Percentiles rank a stretch among this genome's conserved stretches.
Evolutionary conservation across 345 rosid species (phyloP).

Genomic region (Sonneratia alba): DNA sequence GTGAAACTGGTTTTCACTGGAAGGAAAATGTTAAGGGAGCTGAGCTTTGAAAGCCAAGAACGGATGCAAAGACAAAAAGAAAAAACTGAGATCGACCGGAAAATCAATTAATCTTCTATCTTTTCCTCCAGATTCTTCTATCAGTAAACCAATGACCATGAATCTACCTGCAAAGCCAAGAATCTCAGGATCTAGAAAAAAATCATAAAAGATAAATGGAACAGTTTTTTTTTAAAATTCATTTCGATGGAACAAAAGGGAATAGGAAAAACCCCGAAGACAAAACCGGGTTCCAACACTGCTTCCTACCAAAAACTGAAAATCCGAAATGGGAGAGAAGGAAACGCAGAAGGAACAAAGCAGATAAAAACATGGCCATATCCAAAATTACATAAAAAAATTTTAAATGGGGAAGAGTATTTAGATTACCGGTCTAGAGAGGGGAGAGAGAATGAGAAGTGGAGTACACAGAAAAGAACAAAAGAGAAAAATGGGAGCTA

Average conservation of each 20-base stretch:
- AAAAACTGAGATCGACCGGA: conserved; percentile 15
- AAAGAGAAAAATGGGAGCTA: conserved; percentile 21
- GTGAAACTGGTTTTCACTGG: background rate
- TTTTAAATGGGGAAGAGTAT: background rate
- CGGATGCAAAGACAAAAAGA: conserved; percentile 25
- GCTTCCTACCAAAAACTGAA: conserved; percentile 38
- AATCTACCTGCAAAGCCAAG: conserved; percentile 4
- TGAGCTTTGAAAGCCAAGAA: conserved; percentile 13
- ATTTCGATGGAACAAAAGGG: conserved; percentile 6
- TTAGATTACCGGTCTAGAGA: conserved; percentile 7
- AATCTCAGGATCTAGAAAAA: too few relatives aligned
- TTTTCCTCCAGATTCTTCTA: conserved; percentile 20
- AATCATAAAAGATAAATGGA: background rate
- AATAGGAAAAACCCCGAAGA: conserved; percentile 41
- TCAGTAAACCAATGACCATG: conserved; percentile 21
- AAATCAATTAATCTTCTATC: conserved; percentile 11
- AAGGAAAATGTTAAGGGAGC: background rate
- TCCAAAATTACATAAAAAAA: background rate
- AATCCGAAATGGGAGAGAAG: conserved; percentile 17
- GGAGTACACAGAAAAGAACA: conserved; percentile 28
- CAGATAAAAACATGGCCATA: conserved; percentile 32
- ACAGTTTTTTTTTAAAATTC: background rate
- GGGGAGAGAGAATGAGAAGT: conserved; percentile 25
- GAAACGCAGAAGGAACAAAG: conserved; percentile 29
- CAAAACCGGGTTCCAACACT: conserved; percentile 40